A percentile compares a stretch with the other conserved stretches of the same genome.
phyloP scores from a whole-genome alignment of 2,329 filamentous ascomycete species.

The Biscogniauxia marginata region DNA sequence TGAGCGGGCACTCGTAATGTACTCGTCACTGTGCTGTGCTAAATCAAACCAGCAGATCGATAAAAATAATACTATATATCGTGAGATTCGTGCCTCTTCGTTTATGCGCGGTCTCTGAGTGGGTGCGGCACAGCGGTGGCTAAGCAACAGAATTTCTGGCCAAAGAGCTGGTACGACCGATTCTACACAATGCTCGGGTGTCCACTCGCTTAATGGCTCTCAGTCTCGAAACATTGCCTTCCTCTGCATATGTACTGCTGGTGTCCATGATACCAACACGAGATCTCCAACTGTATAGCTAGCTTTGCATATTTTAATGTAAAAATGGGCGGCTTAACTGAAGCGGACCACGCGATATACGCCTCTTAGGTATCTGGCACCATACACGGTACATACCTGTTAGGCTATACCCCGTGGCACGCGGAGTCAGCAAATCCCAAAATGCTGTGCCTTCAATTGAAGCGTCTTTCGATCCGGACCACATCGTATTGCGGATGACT shows the following conservation, averaged over 20 bases:
- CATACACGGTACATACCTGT: no score
- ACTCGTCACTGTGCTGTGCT: background rate
- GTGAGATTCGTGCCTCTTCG: background rate
- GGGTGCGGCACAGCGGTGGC: background rate
- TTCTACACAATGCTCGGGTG: background rate
- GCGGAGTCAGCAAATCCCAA: no score
- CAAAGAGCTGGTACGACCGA: background rate
- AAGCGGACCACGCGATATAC: background rate
- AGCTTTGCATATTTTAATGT: background rate
- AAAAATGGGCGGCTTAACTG: background rate
- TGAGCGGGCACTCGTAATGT: no score
- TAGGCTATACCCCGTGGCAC: no score
- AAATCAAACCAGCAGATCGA: background rate
- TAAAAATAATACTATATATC: background rate
- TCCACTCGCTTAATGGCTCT: background rate
- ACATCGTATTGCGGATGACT: background rate
- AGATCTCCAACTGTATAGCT: background rate
- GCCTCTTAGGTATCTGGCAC: no score
- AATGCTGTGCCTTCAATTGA: no score
- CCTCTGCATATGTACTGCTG: background rate
- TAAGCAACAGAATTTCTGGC: background rate
- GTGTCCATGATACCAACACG: background rate
- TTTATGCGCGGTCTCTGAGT: background rate
- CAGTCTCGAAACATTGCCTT: background rate
- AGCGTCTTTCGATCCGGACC: no score